Conservation (phyloP, 495 filamentous ascomycete genomes). For the Xylaria nigripes region DNA sequence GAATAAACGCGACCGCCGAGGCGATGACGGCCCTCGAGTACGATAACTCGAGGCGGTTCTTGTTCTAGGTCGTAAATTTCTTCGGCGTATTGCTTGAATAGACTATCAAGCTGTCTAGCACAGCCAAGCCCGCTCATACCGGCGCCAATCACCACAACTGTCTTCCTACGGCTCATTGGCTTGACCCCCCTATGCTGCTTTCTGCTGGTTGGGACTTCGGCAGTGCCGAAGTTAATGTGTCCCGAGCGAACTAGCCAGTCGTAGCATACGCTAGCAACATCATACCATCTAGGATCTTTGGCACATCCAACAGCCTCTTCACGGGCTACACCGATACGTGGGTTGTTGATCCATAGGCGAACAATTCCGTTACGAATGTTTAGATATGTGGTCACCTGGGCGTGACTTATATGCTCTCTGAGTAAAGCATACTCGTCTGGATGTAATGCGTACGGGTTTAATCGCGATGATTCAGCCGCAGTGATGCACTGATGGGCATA, state of each 20-base stretch:
- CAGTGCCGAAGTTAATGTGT: constrained; percentile 95
- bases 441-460: constrained; percentile 86
- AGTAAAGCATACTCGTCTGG: constrained; percentile 75
- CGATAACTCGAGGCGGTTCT: constrained; percentile 61
- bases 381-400: constrained; percentile 90
- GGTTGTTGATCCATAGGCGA: constrained; percentile 83
- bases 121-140: constrained; percentile 89
- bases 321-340: constrained; percentile 72
- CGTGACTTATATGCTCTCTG: constrained; percentile 69
- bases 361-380: constrained; percentile 96
- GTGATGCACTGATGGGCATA: constrained; percentile 83
- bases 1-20: constrained; percentile 96
- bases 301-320: constrained; percentile 92
- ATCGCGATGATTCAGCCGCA: constrained; percentile 78
- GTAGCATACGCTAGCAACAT: constrained; percentile 78
- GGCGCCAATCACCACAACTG: constrained; percentile 83
- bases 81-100: constrained; percentile 69
- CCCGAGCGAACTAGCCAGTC: constrained; percentile 87
- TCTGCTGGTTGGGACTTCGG: constrained; percentile 42
- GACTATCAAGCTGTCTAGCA: constrained; percentile 79
- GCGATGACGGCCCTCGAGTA: constrained; percentile 79
- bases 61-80: constrained; percentile 54
- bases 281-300: constrained; percentile 84
- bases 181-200: constrained; percentile 32
- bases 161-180: constrained; percentile 48